These are phyloP conservation scores for Vitis rupestris DNA, from an alignment of 164 flowering plant species.

Conservation along the genomic window DNA sequence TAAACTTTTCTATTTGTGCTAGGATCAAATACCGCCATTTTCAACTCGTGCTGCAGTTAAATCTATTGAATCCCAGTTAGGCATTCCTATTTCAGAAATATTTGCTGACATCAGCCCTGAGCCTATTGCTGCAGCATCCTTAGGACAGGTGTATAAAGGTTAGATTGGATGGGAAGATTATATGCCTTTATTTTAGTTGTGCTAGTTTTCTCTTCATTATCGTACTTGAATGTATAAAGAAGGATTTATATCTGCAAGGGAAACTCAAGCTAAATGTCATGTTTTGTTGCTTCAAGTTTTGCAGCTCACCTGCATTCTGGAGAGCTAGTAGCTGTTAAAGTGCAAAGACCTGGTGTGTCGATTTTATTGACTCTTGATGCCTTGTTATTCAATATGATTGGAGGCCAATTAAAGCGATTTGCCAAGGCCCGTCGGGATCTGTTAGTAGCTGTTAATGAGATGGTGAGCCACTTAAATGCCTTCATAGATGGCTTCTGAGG, in stretches of 20 bases:
- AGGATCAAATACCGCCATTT: slow-evolving; percentile 98
- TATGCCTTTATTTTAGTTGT: slow-evolving; percentile 4
- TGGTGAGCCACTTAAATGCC: slow-evolving; percentile 47
- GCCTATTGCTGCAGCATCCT: slow-evolving; percentile 95
- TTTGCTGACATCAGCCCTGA: slow-evolving; percentile 89
- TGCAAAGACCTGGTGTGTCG: slow-evolving; percentile 96
- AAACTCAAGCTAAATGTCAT: slow-evolving; percentile 21
- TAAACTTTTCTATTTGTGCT: slow-evolving; percentile 12
- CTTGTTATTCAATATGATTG: slow-evolving; percentile 83
- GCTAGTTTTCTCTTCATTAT: neutral
- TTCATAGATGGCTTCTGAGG: too few species aligned
- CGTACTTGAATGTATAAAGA: neutral
- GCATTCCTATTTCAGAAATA: slow-evolving; percentile 65
- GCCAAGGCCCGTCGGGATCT: slow-evolving; percentile 91
- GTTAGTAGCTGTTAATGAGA: slow-evolving; percentile 90
- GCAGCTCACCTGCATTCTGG: slow-evolving; percentile 97
- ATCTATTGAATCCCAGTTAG: slow-evolving; percentile 84
- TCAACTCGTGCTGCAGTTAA: slow-evolving; percentile 64
- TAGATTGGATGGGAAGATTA: slow-evolving; percentile 14
- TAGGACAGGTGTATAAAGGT: slow-evolving; percentile 99
- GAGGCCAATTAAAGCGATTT: slow-evolving; percentile 93
- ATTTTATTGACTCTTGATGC: slow-evolving; percentile 88
- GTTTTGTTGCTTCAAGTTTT: slow-evolving; percentile 45
- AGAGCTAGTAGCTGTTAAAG: slow-evolving; percentile 97
- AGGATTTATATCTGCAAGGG: neutral